Base-by-base conservation (phyloP, 2,329 filamentous ascomycete genomes). In the Drechslerella coelobrocha region DNA sequence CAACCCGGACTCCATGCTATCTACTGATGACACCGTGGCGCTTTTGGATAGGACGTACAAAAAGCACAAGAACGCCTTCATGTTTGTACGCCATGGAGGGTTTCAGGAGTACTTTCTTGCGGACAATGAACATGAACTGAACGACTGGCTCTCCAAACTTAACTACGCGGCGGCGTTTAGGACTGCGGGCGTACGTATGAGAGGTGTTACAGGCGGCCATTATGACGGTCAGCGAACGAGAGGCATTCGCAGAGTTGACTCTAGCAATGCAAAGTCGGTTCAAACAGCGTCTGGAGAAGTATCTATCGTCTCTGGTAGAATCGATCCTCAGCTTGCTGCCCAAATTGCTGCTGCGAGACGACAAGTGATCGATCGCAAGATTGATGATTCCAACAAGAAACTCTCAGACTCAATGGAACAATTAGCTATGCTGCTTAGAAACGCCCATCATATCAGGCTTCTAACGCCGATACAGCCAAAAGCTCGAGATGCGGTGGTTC, bases 101-200 rank as follows among this genome's bases (percentile, higher is more conserved):
- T 82, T 92, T 39, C 93, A 99, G 76, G 94, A 99, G 77, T 88
- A 93, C 0, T 88, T 99, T 37, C 82, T 97, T 17, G 93, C 94
- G 3, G 92, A 97, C 75, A 91, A 87, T 57, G 94, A 99, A 76
- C 83, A 86, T 0, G 94, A 99, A 76, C 88, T 96, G 84, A 96
- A 97, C 76, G 94, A 99, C 77, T 99, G 94, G 94, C 82, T 99
- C 26, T 90, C 90, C 6, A 94, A 96, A 76, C 84, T 99, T 69
- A 99, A 99, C 78, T 97, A 97, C 77, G 93, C 93, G 31, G 92
- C 94, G 7, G 91, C 94, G 0, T 97, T 97, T 78, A 86, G 91
- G 74, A 96, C 92, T 0, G 91, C 92, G 4, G 92, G 93, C 10
- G 91, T 97, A 4, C 86, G 91, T 45, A 95, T 96, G 83, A 86